Percentiles rank a stretch among this genome's conserved stretches.
Conservation (phyloP, 2,329 filamentous ascomycete genomes). For the Cercospora nicotianae region DNA sequence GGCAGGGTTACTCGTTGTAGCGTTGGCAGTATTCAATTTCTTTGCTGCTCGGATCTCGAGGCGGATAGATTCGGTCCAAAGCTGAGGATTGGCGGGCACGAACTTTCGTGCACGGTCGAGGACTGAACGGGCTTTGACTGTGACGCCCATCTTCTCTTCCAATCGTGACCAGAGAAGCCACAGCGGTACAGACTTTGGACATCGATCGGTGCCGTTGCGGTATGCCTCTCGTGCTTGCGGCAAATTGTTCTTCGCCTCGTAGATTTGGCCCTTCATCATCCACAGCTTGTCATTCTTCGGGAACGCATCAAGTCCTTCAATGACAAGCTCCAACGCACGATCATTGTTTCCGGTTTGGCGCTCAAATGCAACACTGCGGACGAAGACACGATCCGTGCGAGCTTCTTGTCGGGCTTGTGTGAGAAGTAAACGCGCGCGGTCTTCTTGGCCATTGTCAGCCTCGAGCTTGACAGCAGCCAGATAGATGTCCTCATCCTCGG, state of each 20-base stretch:
- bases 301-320: constrained; percentile 82
- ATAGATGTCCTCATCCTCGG: constrained; percentile 97
- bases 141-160: constrained; percentile 78
- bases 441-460: constrained; percentile 79
- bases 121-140: constrained; percentile 90
- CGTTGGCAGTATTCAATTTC: constrained; percentile 38
- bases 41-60: constrained; percentile 88
- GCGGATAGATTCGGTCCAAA: constrained; percentile 93
- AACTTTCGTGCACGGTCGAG: constrained; percentile 88
- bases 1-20: constrained; percentile 51
- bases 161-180: constrained; percentile 88
- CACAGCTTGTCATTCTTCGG: constrained; percentile 84
- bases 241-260: constrained; percentile 76
- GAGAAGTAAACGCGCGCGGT: constrained; percentile 79
- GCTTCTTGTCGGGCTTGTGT: constrained; percentile 82
- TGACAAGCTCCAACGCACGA: constrained; percentile 79
- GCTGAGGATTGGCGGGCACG: constrained; percentile 76
- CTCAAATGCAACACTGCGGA: constrained; percentile 93
- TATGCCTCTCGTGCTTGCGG: constrained; percentile 89
- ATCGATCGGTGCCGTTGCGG: constrained; percentile 81
- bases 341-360: constrained; percentile 78
- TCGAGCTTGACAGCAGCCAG: constrained; percentile 94
- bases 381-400: constrained; percentile 94
- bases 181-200: constrained; percentile 77
- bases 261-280: constrained; percentile 99